Evolutionary conservation across 2,329 filamentous ascomycete genomes (phyloP).

Genomic region (Diaporthe amygdali): DNA sequence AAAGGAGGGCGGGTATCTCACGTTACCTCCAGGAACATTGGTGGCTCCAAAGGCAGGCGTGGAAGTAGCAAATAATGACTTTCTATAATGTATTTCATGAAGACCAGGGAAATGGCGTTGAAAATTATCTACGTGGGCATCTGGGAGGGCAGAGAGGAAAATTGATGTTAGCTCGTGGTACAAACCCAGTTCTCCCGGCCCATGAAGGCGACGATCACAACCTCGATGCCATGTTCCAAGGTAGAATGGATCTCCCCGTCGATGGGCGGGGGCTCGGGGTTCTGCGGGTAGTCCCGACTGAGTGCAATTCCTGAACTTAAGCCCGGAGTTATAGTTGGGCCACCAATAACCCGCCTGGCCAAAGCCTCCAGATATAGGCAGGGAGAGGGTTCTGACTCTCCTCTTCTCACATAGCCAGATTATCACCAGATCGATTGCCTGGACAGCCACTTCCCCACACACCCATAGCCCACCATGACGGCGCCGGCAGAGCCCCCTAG

Average conservation of each 20-base stretch:
- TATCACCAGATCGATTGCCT: neutral
- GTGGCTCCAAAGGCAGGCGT: neutral
- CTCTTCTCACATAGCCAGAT: neutral
- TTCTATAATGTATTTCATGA: constrained; percentile 14
- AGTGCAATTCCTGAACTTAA: neutral
- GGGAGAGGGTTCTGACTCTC: constrained; percentile 2
- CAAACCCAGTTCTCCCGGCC: neutral
- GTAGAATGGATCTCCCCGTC: neutral
- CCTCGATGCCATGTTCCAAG: neutral
- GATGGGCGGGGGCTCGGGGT: neutral
- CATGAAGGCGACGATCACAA: neutral
- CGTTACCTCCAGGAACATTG: neutral
- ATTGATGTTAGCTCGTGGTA: constrained; percentile 13
- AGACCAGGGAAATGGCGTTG: neutral
- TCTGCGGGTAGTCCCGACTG: neutral
- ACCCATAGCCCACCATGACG: constrained; percentile 20
- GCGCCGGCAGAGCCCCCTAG: constrained; percentile 39
- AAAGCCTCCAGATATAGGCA: neutral
- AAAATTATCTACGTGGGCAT: neutral
- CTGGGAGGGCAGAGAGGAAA: neutral
- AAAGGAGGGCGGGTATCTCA: neutral
- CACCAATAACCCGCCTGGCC: constrained; percentile 13
- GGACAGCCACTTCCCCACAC: neutral
- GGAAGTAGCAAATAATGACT: constrained; percentile 10
- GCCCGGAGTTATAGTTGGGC: constrained; percentile 9